Conservation (phyloP, 2,329 filamentous ascomycete species). For the Tolypocladium tundrense region DNA sequence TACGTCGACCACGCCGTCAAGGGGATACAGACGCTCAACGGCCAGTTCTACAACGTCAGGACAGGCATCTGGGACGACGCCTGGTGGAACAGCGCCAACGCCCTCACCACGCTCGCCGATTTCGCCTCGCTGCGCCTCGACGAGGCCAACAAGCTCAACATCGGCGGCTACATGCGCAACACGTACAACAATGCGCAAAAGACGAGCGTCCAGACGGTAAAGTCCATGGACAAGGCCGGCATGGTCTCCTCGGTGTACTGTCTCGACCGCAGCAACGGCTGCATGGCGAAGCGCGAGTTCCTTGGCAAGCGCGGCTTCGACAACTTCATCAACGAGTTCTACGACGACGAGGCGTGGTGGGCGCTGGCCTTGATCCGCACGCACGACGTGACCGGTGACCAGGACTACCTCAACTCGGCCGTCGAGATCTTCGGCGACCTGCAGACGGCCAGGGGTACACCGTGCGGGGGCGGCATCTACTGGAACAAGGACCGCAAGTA, state of each 20-base stretch:
- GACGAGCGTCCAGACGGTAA: conserved; percentile 24
- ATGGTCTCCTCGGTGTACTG: conserved; percentile 28
- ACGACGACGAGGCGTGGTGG: conserved; percentile 58
- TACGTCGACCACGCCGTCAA: conserved; percentile 23
- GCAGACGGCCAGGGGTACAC: conserved; percentile 33
- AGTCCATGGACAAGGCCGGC: conserved; percentile 24
- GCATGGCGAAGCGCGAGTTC: conserved; percentile 23
- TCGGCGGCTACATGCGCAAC: conserved; percentile 30
- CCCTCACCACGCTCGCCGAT: conserved; percentile 52
- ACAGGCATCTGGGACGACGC: conserved; percentile 54
- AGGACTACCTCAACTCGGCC: conserved; percentile 42
- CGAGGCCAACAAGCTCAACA: conserved; percentile 24
- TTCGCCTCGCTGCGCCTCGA: conserved; percentile 26
- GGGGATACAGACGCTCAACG: conserved; percentile 37
- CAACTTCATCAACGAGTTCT: conserved; percentile 41
- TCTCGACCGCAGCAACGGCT: conserved; percentile 15
- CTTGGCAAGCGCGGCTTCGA: conserved; percentile 19
- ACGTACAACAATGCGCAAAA: conserved; percentile 36
- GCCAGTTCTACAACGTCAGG: conserved; percentile 45
- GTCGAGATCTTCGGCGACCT: conserved; percentile 47
- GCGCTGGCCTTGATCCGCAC: conserved; percentile 46
- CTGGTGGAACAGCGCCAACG: conserved; percentile 68
- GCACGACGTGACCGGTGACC: conserved; percentile 42
- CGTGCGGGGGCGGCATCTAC: conserved; percentile 44
- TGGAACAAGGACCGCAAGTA: conserved; percentile 43